These are phyloP conservation scores for Xylariaceae sp. DNA, from an alignment of 2,329 filamentous ascomycete species.

Conservation along the genomic window DNA sequence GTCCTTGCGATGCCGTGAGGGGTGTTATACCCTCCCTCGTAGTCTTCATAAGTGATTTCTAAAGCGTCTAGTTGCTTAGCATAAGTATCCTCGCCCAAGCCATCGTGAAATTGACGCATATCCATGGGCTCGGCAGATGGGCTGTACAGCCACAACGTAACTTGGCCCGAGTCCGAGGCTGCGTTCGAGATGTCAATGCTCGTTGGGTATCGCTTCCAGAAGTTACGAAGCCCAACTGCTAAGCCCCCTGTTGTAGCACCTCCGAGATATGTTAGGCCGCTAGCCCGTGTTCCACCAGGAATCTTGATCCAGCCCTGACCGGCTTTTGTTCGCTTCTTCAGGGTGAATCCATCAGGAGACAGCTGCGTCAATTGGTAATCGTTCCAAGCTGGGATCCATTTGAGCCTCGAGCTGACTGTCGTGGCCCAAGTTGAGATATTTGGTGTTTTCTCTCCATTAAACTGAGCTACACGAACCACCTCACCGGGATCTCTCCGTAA, in stretches of 20 bases:
- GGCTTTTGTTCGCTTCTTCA: constrained; percentile 64
- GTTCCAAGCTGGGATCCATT: constrained; percentile 64
- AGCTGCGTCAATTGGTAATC: constrained; percentile 63
- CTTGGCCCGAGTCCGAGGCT: constrained; percentile 52
- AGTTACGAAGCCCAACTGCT: constrained; percentile 62
- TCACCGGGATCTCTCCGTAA: constrained; percentile 60
- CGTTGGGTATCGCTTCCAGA: constrained; percentile 68
- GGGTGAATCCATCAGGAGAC: constrained; percentile 64
- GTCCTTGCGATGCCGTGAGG: constrained; percentile 64
- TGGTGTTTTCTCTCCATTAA: constrained; percentile 52
- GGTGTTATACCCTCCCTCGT: constrained; percentile 59
- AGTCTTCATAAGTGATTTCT: constrained; percentile 69
- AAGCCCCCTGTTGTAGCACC: constrained; percentile 63
- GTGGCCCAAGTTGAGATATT: constrained; percentile 53
- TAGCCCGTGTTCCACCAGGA: constrained; percentile 59
- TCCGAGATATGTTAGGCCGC: constrained; percentile 64
- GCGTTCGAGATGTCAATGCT: constrained; percentile 61
- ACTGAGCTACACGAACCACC: constrained; percentile 55
- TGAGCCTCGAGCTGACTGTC: constrained; percentile 51
- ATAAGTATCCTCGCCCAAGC: constrained; percentile 61
- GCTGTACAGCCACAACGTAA: constrained; percentile 67
- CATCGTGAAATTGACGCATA: constrained; percentile 63
- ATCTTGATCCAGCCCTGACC: constrained; percentile 65
- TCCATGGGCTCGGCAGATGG: constrained; percentile 62
- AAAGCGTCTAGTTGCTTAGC: constrained; percentile 64